These are phyloP conservation scores for Penstemon davidsonii DNA, from an alignment of 257 asterid species.

Conservation along the genomic window DNA sequence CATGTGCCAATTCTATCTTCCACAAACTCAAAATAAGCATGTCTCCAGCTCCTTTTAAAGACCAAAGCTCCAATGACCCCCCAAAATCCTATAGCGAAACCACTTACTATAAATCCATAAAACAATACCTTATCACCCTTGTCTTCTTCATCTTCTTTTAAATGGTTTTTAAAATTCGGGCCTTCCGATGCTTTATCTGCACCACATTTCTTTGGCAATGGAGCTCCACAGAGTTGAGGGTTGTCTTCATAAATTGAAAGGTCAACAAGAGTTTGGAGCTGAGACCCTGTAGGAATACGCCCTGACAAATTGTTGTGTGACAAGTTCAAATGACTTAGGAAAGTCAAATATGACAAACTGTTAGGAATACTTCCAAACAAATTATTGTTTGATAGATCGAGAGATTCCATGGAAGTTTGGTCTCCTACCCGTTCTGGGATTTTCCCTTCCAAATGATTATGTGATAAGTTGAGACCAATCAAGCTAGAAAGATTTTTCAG, in stretches of 20 bases:
- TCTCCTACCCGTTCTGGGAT: not conserved
- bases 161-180: not conserved
- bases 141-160: not conserved
- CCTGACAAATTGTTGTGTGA: conserved; percentile 11
- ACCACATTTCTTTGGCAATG: conserved; percentile 2
- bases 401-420: not conserved
- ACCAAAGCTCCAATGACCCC: conserved; percentile 12
- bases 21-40: not conserved
- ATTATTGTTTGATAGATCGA: conserved; percentile 10
- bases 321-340: conserved; percentile 10
- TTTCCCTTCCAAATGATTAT: not conserved
- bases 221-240: conserved; percentile 13
- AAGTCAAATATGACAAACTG: not conserved
- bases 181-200: not conserved
- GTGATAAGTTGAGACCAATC: too few relatives aligned
- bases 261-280: not conserved
- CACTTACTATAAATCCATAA: not conserved
- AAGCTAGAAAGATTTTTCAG: not conserved
- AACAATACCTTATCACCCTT: not conserved
- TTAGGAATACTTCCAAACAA: not conserved
- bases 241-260: not conserved
- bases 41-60: conserved; percentile 1
- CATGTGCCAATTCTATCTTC: not conserved
- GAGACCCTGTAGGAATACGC: too few relatives aligned
- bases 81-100: conserved; percentile 24